Percentiles rank a stretch among this genome's conserved stretches.
phyloP scores from a whole-genome alignment of 2,329 filamentous ascomycete species.

The Neonectria hederae region DNA sequence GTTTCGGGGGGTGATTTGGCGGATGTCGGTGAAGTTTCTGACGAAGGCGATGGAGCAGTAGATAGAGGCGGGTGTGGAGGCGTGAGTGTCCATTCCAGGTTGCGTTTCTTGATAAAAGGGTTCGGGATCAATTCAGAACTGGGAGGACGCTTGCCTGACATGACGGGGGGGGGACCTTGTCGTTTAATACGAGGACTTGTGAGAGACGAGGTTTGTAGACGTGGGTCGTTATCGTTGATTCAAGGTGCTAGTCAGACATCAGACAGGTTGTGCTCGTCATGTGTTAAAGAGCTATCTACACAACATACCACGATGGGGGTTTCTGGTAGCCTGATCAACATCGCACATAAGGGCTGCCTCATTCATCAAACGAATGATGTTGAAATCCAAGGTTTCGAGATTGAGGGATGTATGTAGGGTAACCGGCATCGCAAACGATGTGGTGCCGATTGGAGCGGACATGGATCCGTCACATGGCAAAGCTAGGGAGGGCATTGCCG shows the following conservation, averaged over 20 bases:
- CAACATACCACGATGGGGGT: too few relatives aligned
- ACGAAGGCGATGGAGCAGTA: constrained; percentile 8
- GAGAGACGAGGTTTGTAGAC: too few relatives aligned
- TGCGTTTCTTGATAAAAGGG: constrained; percentile 58
- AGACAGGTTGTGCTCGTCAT: neutral
- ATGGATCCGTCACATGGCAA: neutral
- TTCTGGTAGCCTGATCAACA: too few relatives aligned
- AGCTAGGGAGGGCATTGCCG: neutral
- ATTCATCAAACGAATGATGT: neutral
- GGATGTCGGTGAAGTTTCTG: constrained; percentile 17
- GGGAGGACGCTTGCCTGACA: constrained; percentile 43
- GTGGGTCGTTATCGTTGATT: too few relatives aligned
- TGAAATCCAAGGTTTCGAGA: neutral
- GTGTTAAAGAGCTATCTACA: neutral
- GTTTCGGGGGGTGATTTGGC: constrained; percentile 40
- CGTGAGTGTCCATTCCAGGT: constrained; percentile 55
- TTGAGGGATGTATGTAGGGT: neutral
- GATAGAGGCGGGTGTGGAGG: constrained; percentile 9
- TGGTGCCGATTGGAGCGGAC: neutral
- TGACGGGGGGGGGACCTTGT: neutral
- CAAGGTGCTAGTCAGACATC: neutral
- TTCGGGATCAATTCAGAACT: constrained; percentile 53
- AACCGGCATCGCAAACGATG: neutral
- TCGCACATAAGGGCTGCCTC: neutral
- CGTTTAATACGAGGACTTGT: too few relatives aligned